Conservation (phyloP, 2,329 filamentous ascomycete genomes). For the Camillea tinctor region DNA sequence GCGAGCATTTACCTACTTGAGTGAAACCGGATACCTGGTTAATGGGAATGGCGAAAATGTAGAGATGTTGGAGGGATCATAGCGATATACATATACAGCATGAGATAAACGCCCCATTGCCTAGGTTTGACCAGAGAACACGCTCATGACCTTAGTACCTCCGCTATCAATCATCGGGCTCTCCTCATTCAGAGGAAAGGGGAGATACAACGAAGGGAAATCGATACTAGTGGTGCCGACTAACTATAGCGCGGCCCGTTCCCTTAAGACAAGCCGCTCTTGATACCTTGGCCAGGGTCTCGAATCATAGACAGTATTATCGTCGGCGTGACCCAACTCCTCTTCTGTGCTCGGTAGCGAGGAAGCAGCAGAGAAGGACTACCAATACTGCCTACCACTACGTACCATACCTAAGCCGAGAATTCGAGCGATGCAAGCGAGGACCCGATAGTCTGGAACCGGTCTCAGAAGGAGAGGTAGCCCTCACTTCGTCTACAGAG, state of each 20-base stretch:
- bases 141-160: neutral
- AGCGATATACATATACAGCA: neutral
- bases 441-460: neutral
- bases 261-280: neutral
- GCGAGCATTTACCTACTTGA: neutral
- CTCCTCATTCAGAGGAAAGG: too few species aligned
- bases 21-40: neutral
- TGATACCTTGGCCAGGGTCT: neutral
- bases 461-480: neutral
- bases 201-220: neutral
- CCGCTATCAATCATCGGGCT: neutral
- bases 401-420: neutral
- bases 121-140: neutral
- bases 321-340: neutral
- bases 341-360: neutral
- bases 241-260: neutral
- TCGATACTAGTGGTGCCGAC: neutral
- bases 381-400: neutral
- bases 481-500: neutral
- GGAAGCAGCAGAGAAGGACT: neutral
- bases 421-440: neutral
- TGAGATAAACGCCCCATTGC: neutral
- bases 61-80: neutral
- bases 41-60: neutral
- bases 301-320: neutral